Percentiles rank a stretch among this genome's conserved stretches.
Conservation (phyloP, 1,284 basidiomycete genomes). For the Microbotryum silenes-acaulis region DNA sequence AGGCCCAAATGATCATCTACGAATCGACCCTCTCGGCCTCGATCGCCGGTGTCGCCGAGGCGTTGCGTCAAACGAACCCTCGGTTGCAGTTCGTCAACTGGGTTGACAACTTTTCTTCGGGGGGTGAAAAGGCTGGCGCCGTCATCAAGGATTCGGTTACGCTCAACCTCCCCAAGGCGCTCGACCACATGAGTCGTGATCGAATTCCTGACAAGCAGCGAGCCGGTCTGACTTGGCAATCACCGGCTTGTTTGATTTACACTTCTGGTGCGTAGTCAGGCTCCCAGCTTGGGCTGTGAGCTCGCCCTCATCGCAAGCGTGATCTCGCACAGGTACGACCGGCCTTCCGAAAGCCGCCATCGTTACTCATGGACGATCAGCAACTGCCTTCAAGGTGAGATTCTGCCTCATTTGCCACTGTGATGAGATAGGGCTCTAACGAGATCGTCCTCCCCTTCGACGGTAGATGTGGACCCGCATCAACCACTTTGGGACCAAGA, state of each 20-base stretch:
- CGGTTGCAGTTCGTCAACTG: conserved; percentile 34
- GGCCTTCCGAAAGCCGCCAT: conserved; percentile 41
- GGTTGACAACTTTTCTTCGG: conserved; percentile 34
- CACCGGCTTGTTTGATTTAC: conserved; percentile 26
- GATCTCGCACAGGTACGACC: conserved; percentile 9
- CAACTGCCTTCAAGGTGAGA: conserved; percentile 34
- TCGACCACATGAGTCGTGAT: background rate
- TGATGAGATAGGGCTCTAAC: background rate
- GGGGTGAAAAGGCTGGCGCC: background rate
- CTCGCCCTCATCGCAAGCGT: background rate
- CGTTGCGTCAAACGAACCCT: conserved; percentile 22
- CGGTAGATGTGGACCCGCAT: conserved; percentile 15
- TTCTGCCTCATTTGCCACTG: background rate
- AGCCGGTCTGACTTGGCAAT: conserved; percentile 25
- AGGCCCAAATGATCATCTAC: conserved; percentile 36
- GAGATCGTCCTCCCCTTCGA: too few relatives aligned
- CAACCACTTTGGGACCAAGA: conserved; percentile 17
- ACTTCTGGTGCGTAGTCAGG: conserved; percentile 4
- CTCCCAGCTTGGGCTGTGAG: too few relatives aligned
- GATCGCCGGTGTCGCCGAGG: conserved; percentile 32
- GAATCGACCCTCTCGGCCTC: conserved; percentile 36
- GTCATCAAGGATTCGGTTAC: conserved; percentile 4
- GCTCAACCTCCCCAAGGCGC: background rate
- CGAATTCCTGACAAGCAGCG: conserved; percentile 18
- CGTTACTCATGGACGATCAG: conserved; percentile 39